These are phyloP conservation scores for Phytophthora capsici DNA, from an alignment of 352 stramenopile genomes.

Conservation along the genomic window DNA sequence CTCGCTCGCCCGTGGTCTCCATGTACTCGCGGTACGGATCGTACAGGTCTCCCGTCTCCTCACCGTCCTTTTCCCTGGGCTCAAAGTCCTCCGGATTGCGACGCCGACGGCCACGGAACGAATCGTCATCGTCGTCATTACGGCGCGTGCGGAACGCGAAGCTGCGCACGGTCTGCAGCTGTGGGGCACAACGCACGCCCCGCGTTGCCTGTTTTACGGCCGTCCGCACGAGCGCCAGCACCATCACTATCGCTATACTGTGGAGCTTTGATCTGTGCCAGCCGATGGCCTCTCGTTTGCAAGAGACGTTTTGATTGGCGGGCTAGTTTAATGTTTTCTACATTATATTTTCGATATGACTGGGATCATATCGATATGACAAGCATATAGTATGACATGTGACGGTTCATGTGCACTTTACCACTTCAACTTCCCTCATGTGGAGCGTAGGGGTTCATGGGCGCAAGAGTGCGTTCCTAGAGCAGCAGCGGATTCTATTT, in stretches of 20 bases:
- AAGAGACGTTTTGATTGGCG: no score
- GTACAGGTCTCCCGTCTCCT: constrained; percentile 60
- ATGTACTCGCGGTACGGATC: constrained; percentile 87
- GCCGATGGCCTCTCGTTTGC: constrained; percentile 35
- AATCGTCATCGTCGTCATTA: constrained; percentile 33
- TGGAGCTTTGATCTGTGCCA: constrained; percentile 28
- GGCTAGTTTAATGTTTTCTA: not conserved
- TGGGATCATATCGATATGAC: not conserved
- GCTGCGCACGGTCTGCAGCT: constrained; percentile 22
- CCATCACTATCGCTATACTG: constrained; percentile 35
- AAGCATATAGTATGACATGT: not conserved
- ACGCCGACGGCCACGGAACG: constrained; percentile 30
- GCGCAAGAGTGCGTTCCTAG: constrained; percentile 38
- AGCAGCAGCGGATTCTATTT: constrained; percentile 61
- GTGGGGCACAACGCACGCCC: constrained; percentile 5
- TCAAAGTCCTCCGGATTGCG: constrained; percentile 31
- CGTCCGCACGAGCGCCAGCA: constrained; percentile 52
- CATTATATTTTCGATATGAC: not conserved
- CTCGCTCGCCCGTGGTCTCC: constrained; percentile 67
- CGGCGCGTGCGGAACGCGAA: constrained; percentile 28
- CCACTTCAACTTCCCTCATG: constrained; percentile 37
- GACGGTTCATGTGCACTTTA: constrained; percentile 16
- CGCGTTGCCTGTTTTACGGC: constrained; percentile 42
- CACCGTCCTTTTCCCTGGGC: constrained; percentile 4
- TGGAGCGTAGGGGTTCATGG: constrained; percentile 57